These are phyloP conservation scores for Dothidotthia symphoricarpi DNA, from an alignment of 2,329 filamentous ascomycete genomes.

Conservation along the genomic window DNA sequence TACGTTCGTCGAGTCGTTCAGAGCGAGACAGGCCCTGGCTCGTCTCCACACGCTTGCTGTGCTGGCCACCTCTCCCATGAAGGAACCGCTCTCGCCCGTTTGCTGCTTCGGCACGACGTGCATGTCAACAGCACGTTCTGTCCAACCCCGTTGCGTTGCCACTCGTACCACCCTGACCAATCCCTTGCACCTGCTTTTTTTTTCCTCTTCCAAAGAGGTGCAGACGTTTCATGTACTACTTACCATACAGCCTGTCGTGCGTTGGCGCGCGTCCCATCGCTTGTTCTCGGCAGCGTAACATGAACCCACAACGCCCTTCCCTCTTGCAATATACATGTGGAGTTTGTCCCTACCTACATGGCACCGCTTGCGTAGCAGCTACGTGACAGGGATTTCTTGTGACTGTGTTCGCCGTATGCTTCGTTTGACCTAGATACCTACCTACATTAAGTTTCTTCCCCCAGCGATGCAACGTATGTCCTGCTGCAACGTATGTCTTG, in stretches of 20 bases:
- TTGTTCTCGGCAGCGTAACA: slow-evolving; percentile 15
- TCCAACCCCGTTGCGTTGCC: slow-evolving; percentile 27
- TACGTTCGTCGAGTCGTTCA: slow-evolving; percentile 6
- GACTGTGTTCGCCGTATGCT: slow-evolving; percentile 12
- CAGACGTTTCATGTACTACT: slow-evolving; percentile 20
- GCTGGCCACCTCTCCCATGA: slow-evolving; percentile 21
- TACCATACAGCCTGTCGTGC: slow-evolving; percentile 19
- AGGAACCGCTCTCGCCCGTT: slow-evolving; percentile 13
- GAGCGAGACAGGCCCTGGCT: slow-evolving; percentile 19
- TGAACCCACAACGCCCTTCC: slow-evolving; percentile 5
- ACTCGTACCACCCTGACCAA: slow-evolving; percentile 21
- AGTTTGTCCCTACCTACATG: too few species aligned
- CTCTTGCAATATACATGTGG: background rate
- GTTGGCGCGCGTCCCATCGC: slow-evolving; percentile 17
- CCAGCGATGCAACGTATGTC: too few species aligned
- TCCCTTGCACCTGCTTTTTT: slow-evolving; percentile 31
- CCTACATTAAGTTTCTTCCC: too few species aligned
- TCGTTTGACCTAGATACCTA: slow-evolving; percentile 13
- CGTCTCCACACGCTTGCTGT: slow-evolving; percentile 21
- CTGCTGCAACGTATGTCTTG: too few species aligned
- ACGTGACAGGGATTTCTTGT: slow-evolving; percentile 10
- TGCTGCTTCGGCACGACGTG: slow-evolving; percentile 19
- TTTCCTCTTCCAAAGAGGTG: slow-evolving; percentile 13
- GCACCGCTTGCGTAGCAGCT: too few species aligned
- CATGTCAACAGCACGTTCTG: slow-evolving; percentile 29